Base-by-base conservation (phyloP, 768 basidiomycete genomes). In the Trametes sanguinea region DNA sequence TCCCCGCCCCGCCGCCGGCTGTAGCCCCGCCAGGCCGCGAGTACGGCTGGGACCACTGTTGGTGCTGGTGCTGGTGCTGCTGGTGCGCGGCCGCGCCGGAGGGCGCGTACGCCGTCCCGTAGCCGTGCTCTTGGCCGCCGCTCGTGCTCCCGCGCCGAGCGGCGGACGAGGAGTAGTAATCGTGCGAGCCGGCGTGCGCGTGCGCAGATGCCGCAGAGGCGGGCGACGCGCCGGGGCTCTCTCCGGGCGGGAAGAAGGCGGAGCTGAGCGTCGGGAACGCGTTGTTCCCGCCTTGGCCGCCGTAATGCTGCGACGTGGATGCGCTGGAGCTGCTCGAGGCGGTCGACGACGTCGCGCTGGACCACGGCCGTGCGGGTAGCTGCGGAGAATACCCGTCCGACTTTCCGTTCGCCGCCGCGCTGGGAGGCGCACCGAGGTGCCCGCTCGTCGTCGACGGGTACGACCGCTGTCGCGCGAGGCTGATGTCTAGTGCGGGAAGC, bases 211-310 rank as follows among this genome's bases (percentile, higher is more conserved):
- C 53, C 52, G 66, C 64, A 16, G 72, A 54, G 27, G 71, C 65
- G 16, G 74, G 68, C 32, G 78, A 69, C 54, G 47, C 76, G 73
- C 6, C 74, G 40, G 58, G 46, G 52, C 74, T 70, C 51, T 70
- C 70, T 55, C 76, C 74, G 45, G 66, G 64, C 22, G 86, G 86
- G 70, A 78, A 84, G 73, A 85, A 87, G 10, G 86, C 81, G 8
- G 84, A 78, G 63, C 73, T 84, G 42, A 86, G 77, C 14, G 86
- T 86, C 44, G 83, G 81, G 69, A 87, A 81, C 53, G 65, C 45
- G 22, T 43, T 64, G 29, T 39, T 43, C 46, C 46, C 46, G 17
- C 45, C 45, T 16, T 9, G 17, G 1, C 46, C 46, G 44, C 29
- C 11, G 8, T n/a, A 22, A 61, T 66, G 62, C 29, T 65, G 66